Evolutionary conservation across 2,329 filamentous ascomycete genomes (phyloP), one percentile per base, ranked within the genome.

Genomic region (Aaosphaeria arxii): DNA sequence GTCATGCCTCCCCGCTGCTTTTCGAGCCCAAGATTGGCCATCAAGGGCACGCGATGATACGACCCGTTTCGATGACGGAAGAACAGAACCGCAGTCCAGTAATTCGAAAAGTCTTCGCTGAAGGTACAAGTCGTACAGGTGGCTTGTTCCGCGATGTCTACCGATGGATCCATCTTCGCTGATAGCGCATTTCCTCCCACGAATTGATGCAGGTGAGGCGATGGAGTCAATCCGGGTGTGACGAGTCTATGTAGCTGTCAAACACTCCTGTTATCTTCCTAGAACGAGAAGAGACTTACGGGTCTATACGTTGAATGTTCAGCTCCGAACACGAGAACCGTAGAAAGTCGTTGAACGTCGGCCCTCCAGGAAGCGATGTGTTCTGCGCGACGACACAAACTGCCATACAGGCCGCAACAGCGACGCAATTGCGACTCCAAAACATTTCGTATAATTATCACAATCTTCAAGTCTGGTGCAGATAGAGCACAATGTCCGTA

Each of bases 211-310:
- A 54, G 46, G 42, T 54, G 52, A 11, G 52, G 46, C 2, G 50
- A 54, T 11, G 49, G 49, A 7, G 48, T 41, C n/a, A 40, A 4
- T 31, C 46, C 49, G 0, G 66, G 64, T 42, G 59, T 62, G 31
- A 66, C 63, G 13, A 54, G 44, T 7, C 44, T 50, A 30, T 17
- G 28, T 29, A 5, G 1, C 32, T 24, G 17, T 39, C 11, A 42
- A 29, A 11, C 6, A 9, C 17, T 39, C 5, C 7, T 17, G 3
- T 29, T 31, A 4, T 24, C 13, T 17, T 30, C 24, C 33, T 7
- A n/a, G 7, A 43, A 7, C 4, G 24, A 31, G 39, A 17, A 4
- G 24, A 41, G 45, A 13, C 41, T 41, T 45, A 50, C 48, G 48
- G 48, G 43, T 50, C 48, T 41, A 50, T 50, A 28, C 48, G 44